Evolutionary conservation across 2,329 filamentous ascomycete genomes (phyloP).

Genomic region (Diaporthe citri): DNA sequence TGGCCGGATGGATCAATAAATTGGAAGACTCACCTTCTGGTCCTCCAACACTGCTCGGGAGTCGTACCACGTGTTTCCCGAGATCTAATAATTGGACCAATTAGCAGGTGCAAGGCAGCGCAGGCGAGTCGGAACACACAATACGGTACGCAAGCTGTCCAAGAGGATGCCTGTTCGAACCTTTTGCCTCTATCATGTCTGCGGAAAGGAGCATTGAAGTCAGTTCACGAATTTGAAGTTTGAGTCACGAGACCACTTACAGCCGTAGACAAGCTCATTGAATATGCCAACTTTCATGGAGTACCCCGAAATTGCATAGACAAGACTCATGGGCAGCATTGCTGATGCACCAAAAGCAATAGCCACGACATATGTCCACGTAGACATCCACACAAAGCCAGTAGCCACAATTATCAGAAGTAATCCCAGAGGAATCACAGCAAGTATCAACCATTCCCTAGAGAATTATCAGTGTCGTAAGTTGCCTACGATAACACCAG

Average conservation of each 20-base stretch:
- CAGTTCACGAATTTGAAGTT: not conserved
- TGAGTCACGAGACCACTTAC: not conserved
- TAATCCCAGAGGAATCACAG: constrained; percentile 35
- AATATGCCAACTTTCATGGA: constrained; percentile 42
- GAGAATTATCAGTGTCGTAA: not conserved
- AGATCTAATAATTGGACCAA: constrained; percentile 34
- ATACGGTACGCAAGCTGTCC: constrained; percentile 41
- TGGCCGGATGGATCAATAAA: constrained; percentile 39
- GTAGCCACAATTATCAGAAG: constrained; percentile 42
- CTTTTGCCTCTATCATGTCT: constrained; percentile 42
- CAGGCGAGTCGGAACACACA: not conserved
- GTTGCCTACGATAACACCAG: fast-evolving
- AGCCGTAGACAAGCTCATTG: constrained; percentile 43
- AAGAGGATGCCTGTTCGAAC: constrained; percentile 35
- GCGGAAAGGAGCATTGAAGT: not conserved
- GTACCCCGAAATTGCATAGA: constrained; percentile 42
- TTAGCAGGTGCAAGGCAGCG: not conserved
- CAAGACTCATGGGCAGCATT: constrained; percentile 42
- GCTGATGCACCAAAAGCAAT: constrained; percentile 42
- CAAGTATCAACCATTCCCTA: constrained; percentile 33
- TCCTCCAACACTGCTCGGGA: constrained; percentile 40
- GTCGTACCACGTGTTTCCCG: constrained; percentile 43
- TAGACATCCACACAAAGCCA: constrained; percentile 41
- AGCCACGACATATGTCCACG: constrained; percentile 42
- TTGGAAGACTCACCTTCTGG: constrained; percentile 37